Evolutionary conservation across 2,329 filamentous ascomycete genomes (phyloP), one percentile per base, ranked within the genome.

Genomic region (Camptophora hylomeconis): DNA sequence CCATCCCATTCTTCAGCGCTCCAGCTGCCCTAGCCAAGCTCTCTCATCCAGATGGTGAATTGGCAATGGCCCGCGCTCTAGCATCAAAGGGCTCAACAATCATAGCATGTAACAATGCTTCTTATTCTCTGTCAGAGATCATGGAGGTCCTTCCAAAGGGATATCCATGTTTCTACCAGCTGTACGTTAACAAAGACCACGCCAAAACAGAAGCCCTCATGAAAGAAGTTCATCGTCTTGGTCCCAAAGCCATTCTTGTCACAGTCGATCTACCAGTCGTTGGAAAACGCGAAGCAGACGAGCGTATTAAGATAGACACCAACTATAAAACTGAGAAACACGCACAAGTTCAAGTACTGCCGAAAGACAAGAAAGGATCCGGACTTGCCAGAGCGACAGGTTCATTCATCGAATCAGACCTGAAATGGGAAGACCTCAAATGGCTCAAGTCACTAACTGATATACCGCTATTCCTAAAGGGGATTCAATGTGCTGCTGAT

Each of bases 141-240:
- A 51, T 59, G 16, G 49, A 46, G 12, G 49, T 31, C 7, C 13
- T 36, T 3, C 34, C 33, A 4, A 12, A 20, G 14, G 17, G 23
- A 15, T 32, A 41, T 30, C 41, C 39, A 7, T 34, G 38, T 24
- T 41, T 44, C 30, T 72, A 73, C 44, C 71, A 75, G 45, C 56
- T 77, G 5, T 77, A 76, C 41, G 67, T 75, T 28, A 64, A 74
- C 48, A 66, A 65, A 40, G 56, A 72, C 36, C 56, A 68, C 0
- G 31, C 45, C 6, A 65, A 68, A 33, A 67, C 67, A 10, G 62
- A 63, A 36, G 51, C 51, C 2, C 48, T 74, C 1, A 47, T 76
- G 2, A 48, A 44, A 7, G 48, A 60, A 12, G 65, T 68, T 1
- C 53, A 56, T 4, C 46, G 51, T 18, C 46, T 59, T 2, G 65